phyloP scores from a whole-genome alignment of 805 yeast genomes.

The Yamadazyma scolyti region DNA sequence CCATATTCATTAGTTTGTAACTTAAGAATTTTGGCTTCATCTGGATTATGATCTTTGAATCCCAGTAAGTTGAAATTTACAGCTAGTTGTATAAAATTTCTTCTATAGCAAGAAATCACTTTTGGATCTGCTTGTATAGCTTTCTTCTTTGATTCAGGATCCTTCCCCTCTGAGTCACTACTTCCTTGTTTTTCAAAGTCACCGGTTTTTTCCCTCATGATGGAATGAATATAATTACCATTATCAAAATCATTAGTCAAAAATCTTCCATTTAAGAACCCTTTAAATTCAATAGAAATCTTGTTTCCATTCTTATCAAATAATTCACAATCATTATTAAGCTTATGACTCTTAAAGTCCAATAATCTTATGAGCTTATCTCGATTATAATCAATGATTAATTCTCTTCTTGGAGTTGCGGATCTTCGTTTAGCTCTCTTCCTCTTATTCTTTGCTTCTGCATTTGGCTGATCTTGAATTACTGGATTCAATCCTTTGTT shows the following conservation, averaged over 20 bases:
- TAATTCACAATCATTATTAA: conserved; percentile 18
- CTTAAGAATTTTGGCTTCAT: conserved; percentile 23
- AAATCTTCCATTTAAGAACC: conserved; percentile 42
- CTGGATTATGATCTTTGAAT: conserved; percentile 13
- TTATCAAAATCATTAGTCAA: conserved; percentile 39
- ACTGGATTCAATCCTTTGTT: no score
- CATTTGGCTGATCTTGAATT: no score
- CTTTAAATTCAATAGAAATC: conserved; percentile 23
- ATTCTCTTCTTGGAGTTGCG: conserved; percentile 6
- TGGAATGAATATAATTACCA: conserved; percentile 23
- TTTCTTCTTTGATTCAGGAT: conserved; percentile 6
- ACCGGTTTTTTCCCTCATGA: conserved; percentile 4
- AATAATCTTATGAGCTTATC: conserved; percentile 22
- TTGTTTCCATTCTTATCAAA: conserved; percentile 27
- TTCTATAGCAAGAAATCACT: conserved; percentile 43
- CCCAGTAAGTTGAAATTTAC: conserved; percentile 27
- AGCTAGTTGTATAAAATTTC: conserved; percentile 38
- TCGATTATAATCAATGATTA: conserved; percentile 22
- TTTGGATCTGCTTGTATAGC: conserved; percentile 20
- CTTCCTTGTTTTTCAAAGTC: no score
- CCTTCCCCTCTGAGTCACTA: conserved; percentile 2
- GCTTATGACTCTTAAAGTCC: conserved; percentile 21
- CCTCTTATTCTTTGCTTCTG: no score
- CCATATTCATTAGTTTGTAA: conserved; percentile 34
- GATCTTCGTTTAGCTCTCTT: conserved; percentile 12